A percentile compares a stretch with the other conserved stretches of the same genome.
phyloP scores from a whole-genome alignment of 2,329 filamentous ascomycete genomes.

The Seiridium cupressi region DNA sequence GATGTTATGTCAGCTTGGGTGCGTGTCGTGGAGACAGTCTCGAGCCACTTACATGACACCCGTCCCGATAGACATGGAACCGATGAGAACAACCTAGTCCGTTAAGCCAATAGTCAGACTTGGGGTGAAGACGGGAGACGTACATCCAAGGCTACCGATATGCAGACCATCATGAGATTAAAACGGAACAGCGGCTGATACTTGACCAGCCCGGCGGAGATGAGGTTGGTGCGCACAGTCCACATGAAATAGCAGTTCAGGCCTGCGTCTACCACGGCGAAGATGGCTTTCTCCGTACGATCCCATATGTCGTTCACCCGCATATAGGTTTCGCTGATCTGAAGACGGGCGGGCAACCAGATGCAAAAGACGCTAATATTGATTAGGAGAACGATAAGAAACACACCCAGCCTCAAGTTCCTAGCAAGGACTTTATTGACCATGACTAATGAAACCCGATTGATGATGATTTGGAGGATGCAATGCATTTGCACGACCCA shows the following conservation, averaged over 20 bases:
- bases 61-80: constrained; percentile 36
- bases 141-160: constrained; percentile 43
- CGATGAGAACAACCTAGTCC: constrained; percentile 25
- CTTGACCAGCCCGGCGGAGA: constrained; percentile 45
- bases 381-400: constrained; percentile 42
- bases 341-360: constrained; percentile 51
- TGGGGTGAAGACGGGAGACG: not conserved
- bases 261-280: constrained; percentile 43
- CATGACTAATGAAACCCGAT: constrained; percentile 46
- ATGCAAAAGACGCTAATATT: constrained; percentile 53
- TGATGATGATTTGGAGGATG: constrained; percentile 53
- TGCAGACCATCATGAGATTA: constrained; percentile 41
- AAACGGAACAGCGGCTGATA: constrained; percentile 44
- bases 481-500: constrained; percentile 41
- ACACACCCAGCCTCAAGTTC: constrained; percentile 42
- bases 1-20: not conserved
- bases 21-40: not conserved
- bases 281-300: constrained; percentile 49
- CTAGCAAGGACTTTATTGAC: constrained; percentile 32
- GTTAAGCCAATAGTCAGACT: not conserved
- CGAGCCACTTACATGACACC: constrained; percentile 33
- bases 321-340: constrained; percentile 38
- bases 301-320: constrained; percentile 51
- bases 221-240: constrained; percentile 41
- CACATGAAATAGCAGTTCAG: constrained; percentile 51